These are phyloP conservation scores for Nakazawaea ernobii DNA, from an alignment of 805 yeast genomes.

Conservation along the genomic window DNA sequence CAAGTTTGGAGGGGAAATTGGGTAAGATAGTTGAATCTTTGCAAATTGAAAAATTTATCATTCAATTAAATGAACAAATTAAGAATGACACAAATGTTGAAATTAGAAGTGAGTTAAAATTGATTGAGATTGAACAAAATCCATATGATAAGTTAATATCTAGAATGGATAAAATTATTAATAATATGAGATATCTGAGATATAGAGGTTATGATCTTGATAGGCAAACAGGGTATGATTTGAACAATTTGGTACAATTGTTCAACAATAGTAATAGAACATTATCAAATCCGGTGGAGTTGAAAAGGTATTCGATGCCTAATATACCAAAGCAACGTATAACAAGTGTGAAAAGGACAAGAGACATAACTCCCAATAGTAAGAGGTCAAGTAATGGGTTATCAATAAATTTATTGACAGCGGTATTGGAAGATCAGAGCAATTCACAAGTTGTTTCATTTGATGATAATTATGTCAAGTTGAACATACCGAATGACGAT, in stretches of 20 bases:
- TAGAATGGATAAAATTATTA: constrained; percentile 2
- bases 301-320: constrained; percentile 6
- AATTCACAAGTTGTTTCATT: background rate
- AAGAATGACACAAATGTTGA: background rate
- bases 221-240: background rate
- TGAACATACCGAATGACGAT: background rate
- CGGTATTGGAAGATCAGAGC: constrained; percentile 5
- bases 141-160: constrained; percentile 3
- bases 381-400: constrained; percentile 3
- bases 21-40: background rate
- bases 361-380: background rate
- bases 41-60: background rate
- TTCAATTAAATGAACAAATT: background rate
- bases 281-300: constrained; percentile 2
- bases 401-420: constrained; percentile 2
- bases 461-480: constrained; percentile 3
- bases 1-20: background rate
- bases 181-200: constrained; percentile 2
- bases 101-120: background rate
- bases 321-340: background rate
- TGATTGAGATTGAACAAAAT: background rate
- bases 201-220: background rate
- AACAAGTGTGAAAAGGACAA: background rate
- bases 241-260: background rate
- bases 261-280: background rate